phyloP scores from a whole-genome alignment of 2,329 filamentous ascomycete species.

The Dryadomyces quercus-mongolicae region DNA sequence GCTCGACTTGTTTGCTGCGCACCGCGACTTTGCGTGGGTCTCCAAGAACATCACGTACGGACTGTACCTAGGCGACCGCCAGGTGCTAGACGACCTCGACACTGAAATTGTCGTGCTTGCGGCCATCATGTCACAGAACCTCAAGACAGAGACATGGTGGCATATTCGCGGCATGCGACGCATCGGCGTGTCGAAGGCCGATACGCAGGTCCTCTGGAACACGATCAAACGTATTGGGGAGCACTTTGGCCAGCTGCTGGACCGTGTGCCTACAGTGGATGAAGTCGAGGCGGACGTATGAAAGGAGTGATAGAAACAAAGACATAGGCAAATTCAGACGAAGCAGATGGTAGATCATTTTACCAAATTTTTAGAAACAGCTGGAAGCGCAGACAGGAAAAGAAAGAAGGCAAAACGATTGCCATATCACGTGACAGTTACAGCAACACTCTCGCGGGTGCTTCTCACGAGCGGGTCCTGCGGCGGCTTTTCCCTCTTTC shows the following conservation, averaged over 20 bases:
- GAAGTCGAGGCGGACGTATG: constrained; percentile 16
- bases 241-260: constrained; percentile 13
- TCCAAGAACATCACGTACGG: constrained; percentile 45
- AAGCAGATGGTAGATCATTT: too few relatives aligned
- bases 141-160: constrained; percentile 39
- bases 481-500: too few relatives aligned
- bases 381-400: neutral
- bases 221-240: constrained; percentile 13
- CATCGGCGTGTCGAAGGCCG: constrained; percentile 31
- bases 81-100: constrained; percentile 38
- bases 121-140: constrained; percentile 46
- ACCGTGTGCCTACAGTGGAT: constrained; percentile 16
- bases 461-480: too few relatives aligned
- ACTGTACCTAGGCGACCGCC: constrained; percentile 42
- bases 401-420: neutral
- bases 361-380: too few relatives aligned
- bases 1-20: constrained; percentile 22
- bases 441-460: too few relatives aligned
- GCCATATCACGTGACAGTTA: too few relatives aligned
- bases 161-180: constrained; percentile 37
- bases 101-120: constrained; percentile 41
- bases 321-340: neutral
- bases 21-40: constrained; percentile 34
- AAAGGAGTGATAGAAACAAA: constrained; percentile 6
- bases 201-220: constrained; percentile 24